phyloP scores from a whole-genome alignment of 2,329 filamentous ascomycete species.

The Dothideomycetes sp. region DNA sequence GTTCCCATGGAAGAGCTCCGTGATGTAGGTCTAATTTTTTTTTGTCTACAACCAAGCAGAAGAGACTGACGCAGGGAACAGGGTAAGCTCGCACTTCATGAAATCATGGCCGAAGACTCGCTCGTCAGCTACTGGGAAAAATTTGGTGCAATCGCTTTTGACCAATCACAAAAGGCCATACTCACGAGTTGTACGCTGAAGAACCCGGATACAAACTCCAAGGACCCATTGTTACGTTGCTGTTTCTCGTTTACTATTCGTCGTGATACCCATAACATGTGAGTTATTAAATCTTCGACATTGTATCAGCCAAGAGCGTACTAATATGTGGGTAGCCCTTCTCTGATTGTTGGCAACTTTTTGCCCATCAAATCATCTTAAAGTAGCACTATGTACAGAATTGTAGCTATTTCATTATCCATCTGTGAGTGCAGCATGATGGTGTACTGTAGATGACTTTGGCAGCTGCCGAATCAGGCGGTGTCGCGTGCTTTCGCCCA shows the following conservation, averaged over 20 bases:
- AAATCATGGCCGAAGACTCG: constrained; percentile 90
- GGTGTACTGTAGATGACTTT: neutral
- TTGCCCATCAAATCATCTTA: constrained; percentile 63
- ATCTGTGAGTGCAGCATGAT: neutral
- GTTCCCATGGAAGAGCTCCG: constrained; percentile 83
- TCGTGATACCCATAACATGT: constrained; percentile 94
- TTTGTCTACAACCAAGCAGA: constrained; percentile 15
- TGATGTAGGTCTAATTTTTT: constrained; percentile 57
- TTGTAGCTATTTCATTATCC: neutral
- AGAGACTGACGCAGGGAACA: constrained; percentile 28
- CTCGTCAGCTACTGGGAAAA: constrained; percentile 98
- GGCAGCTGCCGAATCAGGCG: neutral
- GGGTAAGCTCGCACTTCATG: constrained; percentile 91
- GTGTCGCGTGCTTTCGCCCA: neutral
- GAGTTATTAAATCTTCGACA: constrained; percentile 34
- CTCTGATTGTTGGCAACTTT: constrained; percentile 94
- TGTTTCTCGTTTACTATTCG: constrained; percentile 97
- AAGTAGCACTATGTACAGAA: neutral
- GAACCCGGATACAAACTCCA: constrained; percentile 58
- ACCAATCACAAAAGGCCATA: constrained; percentile 86
- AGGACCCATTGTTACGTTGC: constrained; percentile 70
- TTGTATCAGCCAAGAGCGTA: neutral
- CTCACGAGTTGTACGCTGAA: constrained; percentile 89
- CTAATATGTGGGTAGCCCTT: constrained; percentile 53
- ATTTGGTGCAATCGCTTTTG: constrained; percentile 95